These are phyloP conservation scores for Erysimum cheiranthoides DNA, from an alignment of 345 rosid genomes.

Conservation along the genomic window DNA sequence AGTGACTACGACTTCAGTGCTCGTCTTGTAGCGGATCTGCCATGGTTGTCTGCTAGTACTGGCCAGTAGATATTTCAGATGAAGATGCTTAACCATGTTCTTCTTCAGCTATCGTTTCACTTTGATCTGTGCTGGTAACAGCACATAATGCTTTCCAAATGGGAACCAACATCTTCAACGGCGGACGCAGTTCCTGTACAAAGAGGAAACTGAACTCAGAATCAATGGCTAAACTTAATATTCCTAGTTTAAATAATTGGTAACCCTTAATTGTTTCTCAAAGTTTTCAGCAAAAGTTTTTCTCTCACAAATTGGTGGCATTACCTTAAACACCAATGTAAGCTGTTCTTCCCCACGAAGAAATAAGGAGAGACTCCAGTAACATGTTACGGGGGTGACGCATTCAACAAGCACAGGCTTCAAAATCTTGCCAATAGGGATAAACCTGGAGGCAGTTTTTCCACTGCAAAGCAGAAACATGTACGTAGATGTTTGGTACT, in stretches of 20 bases:
- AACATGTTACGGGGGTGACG: conserved; percentile 81
- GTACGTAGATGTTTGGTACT: conserved; percentile 6
- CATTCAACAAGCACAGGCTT: conserved; percentile 85
- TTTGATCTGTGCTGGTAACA: conserved; percentile 46
- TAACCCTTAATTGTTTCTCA: conserved; percentile 3
- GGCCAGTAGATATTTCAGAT: not conserved
- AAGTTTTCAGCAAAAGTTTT: not conserved
- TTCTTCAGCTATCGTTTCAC: conserved; percentile 20
- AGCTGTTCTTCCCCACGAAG: conserved; percentile 68
- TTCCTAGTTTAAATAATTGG: not conserved
- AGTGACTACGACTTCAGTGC: not conserved
- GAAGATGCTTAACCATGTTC: not conserved
- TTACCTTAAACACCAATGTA: conserved; percentile 76
- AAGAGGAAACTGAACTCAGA: conserved; percentile 3
- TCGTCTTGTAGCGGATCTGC: not conserved
- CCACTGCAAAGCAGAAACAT: conserved; percentile 58
- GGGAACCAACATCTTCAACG: conserved; percentile 77
- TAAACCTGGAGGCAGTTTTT: conserved; percentile 58
- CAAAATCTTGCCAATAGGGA: conserved; percentile 74
- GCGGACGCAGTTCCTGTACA: conserved; percentile 69
- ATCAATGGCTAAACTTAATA: conserved; percentile 8
- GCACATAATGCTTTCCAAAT: conserved; percentile 83
- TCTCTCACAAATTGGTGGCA: conserved; percentile 15
- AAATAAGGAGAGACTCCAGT: conserved; percentile 79
- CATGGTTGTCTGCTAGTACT: not conserved